These are phyloP conservation scores for Rhodotorula sp. DNA, from an alignment of 1,284 basidiomycete species.

Conservation along the genomic window DNA sequence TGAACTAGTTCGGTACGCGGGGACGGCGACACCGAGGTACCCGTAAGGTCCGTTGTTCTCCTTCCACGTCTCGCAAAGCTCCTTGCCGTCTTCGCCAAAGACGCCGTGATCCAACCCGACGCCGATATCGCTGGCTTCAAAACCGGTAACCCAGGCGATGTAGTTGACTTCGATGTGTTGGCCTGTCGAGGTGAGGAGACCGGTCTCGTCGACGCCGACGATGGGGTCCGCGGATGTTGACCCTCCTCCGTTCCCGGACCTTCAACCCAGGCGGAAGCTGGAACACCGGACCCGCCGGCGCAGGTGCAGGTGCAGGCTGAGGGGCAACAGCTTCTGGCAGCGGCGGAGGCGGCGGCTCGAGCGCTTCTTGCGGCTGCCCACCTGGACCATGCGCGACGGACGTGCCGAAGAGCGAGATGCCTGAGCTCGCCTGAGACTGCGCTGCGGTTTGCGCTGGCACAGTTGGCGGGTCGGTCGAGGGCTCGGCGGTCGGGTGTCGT, in stretches of 20 bases:
- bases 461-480: neutral
- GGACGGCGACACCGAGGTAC: conserved; percentile 41
- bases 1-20: conserved; percentile 37
- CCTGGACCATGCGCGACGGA: conserved; percentile 1
- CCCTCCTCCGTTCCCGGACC: conserved; percentile 30
- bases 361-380: conserved; percentile 31
- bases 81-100: conserved; percentile 38
- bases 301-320: neutral
- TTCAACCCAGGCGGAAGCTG: conserved; percentile 13
- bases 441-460: neutral
- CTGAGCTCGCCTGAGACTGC: conserved; percentile 14
- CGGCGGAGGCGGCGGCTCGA: neutral
- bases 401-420: conserved; percentile 23
- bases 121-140: conserved; percentile 44
- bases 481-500: too few species aligned
- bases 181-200: conserved; percentile 56
- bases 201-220: conserved; percentile 51
- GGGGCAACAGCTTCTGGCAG: neutral
- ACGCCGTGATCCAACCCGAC: conserved; percentile 43
- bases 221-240: conserved; percentile 19
- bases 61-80: conserved; percentile 40
- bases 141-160: conserved; percentile 46
- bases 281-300: conserved; percentile 10
- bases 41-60: conserved; percentile 40
- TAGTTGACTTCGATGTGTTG: conserved; percentile 41